Base-by-base conservation (phyloP, 345 rosid genomes). In the Melaleuca alternifolia region DNA sequence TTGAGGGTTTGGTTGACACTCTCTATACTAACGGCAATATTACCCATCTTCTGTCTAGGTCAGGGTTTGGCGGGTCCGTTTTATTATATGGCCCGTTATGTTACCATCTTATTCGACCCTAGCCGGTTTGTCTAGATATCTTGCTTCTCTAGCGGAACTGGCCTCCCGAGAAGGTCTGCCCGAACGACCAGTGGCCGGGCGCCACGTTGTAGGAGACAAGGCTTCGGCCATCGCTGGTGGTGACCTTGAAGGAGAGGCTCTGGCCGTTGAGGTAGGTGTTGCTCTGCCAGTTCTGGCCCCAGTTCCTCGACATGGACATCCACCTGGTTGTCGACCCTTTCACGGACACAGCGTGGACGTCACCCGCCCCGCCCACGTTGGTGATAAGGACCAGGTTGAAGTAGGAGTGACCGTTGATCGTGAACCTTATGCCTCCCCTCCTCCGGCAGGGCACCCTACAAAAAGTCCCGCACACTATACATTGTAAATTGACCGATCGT, bases 271-370 rank as follows among this genome's bases (percentile, higher is more conserved):
- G 89, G 83, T 92, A 92, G 54, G 84, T 88, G 92, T 94, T 93
- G 88, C 95, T 93, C 84, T 94, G 96, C 96, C 96, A 94, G 92
- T 94, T 94, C 52, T 93, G 96, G 83, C 97, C 97, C 97, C 97
- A 94, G 90, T 94, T 94, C 51, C 97, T 90, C 0, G 96, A 91
- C 97, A 94, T 93, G 0, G 94, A 86, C 83, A 89, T 90, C 95
- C 96, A 94, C 1, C 82, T 88, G 2, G 91, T 92, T 85, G 91
- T 92, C 1, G 93, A 90, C 13, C 96, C 96, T 89, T 91, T 94
- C 18, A 94, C 85, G 23, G 93, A 91, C 1, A 91, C 94, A 0
- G 89, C 83, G n/a, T 87, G 90, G 26, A 93, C 91, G 28, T 94
- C 94, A 4, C 96, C 93, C 44, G 92, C 94, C 16, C 94, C 95